phyloP scores from a whole-genome alignment of 164 flowering plant genomes.

The Liriodendron chinense region DNA sequence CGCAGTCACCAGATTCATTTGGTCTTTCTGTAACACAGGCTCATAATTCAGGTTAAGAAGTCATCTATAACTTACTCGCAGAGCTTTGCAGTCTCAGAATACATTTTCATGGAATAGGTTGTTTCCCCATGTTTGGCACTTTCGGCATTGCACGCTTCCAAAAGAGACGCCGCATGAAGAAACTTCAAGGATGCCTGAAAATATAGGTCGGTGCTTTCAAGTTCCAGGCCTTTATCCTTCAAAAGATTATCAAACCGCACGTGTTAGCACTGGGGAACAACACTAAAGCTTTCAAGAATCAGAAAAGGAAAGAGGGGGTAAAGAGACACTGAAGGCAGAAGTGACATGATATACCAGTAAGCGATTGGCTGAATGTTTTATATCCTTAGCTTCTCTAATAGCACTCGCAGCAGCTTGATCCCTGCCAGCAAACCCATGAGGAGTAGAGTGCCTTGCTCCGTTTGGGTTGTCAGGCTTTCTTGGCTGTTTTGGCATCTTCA shows the following conservation, averaged over 20 bases:
- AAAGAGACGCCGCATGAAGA: constrained; percentile 75
- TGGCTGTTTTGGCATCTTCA: constrained; percentile 34
- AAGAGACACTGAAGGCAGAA: neutral
- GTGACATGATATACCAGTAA: constrained; percentile 49
- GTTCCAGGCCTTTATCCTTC: constrained; percentile 49
- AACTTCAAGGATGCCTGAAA: constrained; percentile 93
- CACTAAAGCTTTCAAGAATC: neutral
- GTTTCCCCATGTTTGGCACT: constrained; percentile 60
- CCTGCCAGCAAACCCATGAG: constrained; percentile 37
- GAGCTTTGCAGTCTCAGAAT: constrained; percentile 77
- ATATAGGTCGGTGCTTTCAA: constrained; percentile 62
- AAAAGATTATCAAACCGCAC: constrained; percentile 11
- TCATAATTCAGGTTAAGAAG: neutral
- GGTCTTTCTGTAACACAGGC: neutral
- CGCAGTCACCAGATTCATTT: too few relatives aligned
- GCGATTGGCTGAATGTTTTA: constrained; percentile 91
- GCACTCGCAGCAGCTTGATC: constrained; percentile 67
- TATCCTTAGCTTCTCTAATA: constrained; percentile 82
- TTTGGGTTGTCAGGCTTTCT: constrained; percentile 43
- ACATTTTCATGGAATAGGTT: constrained; percentile 53
- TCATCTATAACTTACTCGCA: constrained; percentile 63
- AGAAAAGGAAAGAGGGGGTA: too few relatives aligned
- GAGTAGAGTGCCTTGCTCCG: constrained; percentile 42
- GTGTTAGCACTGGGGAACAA: constrained; percentile 6
- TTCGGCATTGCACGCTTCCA: constrained; percentile 59